Evolutionary conservation across 106 monocot species (phyloP).

Genomic region (Dendrobium nobile): DNA sequence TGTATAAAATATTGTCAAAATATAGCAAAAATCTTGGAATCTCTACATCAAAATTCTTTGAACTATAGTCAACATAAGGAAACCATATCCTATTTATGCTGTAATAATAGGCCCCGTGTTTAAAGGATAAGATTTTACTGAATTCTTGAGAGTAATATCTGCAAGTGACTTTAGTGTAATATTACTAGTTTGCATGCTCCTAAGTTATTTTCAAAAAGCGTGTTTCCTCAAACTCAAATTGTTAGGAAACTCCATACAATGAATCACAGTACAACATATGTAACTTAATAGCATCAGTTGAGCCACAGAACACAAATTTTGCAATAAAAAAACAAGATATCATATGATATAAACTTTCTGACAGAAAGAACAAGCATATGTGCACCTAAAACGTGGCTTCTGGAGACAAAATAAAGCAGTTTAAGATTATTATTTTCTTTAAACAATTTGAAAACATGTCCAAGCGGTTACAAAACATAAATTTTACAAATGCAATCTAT

Average conservation of each 20-base stretch:
- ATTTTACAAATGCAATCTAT: not conserved
- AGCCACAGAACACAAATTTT: not conserved
- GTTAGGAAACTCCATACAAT: not conserved
- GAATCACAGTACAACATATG: not conserved
- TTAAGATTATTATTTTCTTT: not conserved
- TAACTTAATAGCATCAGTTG: not conserved
- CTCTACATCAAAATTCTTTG: too few species aligned
- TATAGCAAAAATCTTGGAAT: too few species aligned
- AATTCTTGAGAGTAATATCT: not conserved
- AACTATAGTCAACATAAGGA: too few species aligned
- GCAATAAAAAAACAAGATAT: not conserved
- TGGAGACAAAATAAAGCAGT: not conserved
- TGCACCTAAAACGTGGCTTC: not conserved
- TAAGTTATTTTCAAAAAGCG: not conserved
- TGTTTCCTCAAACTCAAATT: not conserved
- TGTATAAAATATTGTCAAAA: not conserved
- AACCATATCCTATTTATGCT: not conserved
- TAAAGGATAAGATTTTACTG: not conserved
- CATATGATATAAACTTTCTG: not conserved
- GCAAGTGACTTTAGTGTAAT: not conserved
- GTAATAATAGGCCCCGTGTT: not conserved
- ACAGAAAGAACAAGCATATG: not conserved
- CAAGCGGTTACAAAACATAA: not conserved
- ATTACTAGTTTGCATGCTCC: not conserved
- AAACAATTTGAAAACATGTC: not conserved